These are phyloP conservation scores for Exsudoporus frostii DNA, from an alignment of 768 basidiomycete species.

Conservation along the genomic window DNA sequence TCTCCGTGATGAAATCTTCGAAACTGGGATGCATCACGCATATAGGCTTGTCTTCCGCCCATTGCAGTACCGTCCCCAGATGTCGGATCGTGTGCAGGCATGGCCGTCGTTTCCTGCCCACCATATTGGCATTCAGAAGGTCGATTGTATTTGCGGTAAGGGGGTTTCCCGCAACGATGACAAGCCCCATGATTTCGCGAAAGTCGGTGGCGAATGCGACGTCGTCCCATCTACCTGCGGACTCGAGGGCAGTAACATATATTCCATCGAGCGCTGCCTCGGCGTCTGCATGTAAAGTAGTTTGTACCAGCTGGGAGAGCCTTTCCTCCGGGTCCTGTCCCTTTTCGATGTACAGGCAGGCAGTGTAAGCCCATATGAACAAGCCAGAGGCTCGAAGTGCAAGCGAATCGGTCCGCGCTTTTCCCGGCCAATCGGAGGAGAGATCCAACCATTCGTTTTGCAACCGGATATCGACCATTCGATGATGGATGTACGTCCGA, in stretches of 20 bases:
- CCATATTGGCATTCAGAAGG: conserved; percentile 19
- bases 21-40: conserved; percentile 34
- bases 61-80: conserved; percentile 27
- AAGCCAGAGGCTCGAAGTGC: conserved; percentile 30
- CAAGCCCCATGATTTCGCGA: conserved; percentile 30
- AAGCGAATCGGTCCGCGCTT: conserved; percentile 13
- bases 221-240: conserved; percentile 31
- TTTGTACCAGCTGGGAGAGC: conserved; percentile 21
- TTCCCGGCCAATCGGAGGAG: conserved; percentile 31
- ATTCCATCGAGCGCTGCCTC: conserved; percentile 29
- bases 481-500: conserved; percentile 24
- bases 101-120: conserved; percentile 17
- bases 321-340: conserved; percentile 32
- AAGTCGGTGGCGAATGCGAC: conserved; percentile 28
- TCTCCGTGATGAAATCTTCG: conserved; percentile 33
- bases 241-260: conserved; percentile 31
- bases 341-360: conserved; percentile 31
- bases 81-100: conserved; percentile 30
- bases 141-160: conserved; percentile 26
- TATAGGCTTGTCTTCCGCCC: conserved; percentile 27
- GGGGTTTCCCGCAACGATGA: conserved; percentile 30
- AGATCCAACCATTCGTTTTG: conserved; percentile 29
- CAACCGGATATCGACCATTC: conserved; percentile 23
- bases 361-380: conserved; percentile 34
- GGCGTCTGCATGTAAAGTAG: conserved; percentile 22